phyloP scores from a whole-genome alignment of 352 stramenopile genomes.

The Plasmopara muralis region DNA sequence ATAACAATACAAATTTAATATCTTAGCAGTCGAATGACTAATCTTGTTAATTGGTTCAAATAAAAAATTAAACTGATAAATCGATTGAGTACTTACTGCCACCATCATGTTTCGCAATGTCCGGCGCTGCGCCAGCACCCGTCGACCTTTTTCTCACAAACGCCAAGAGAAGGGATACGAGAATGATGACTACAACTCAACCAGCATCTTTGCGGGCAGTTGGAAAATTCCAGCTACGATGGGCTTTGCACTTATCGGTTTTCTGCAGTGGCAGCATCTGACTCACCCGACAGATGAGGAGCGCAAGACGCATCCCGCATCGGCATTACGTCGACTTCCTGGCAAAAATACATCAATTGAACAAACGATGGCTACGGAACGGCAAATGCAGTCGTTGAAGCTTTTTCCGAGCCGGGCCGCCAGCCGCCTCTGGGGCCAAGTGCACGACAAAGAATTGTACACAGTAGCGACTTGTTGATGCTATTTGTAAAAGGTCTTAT shows the following conservation, averaged over 20 bases:
- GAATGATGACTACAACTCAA: neutral
- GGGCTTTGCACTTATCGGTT: conserved; percentile 65
- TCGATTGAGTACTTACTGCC: neutral
- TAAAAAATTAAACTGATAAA: too few species aligned
- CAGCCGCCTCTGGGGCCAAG: conserved; percentile 66
- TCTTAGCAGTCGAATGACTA: too few species aligned
- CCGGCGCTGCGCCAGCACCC: conserved; percentile 4
- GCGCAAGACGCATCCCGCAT: conserved; percentile 48
- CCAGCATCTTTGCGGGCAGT: conserved; percentile 24
- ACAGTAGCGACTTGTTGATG: conserved; percentile 5
- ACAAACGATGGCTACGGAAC: conserved; percentile 58
- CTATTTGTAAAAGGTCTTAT: neutral
- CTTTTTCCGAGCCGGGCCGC: conserved; percentile 68
- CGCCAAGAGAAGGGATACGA: neutral
- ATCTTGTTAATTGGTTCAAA: too few species aligned
- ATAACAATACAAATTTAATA: too few species aligned
- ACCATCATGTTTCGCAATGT: neutral
- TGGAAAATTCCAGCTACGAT: conserved; percentile 66
- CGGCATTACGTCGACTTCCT: conserved; percentile 40
- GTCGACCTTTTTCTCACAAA: conserved; percentile 14
- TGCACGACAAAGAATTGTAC: conserved; percentile 80
- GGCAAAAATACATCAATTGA: conserved; percentile 58
- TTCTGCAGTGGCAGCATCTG: conserved; percentile 64
- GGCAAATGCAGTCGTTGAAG: conserved; percentile 67
- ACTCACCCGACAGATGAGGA: conserved; percentile 62